Base-by-base conservation (phyloP, 2,329 filamentous ascomycete genomes). In the Hypoxylon sp. region DNA sequence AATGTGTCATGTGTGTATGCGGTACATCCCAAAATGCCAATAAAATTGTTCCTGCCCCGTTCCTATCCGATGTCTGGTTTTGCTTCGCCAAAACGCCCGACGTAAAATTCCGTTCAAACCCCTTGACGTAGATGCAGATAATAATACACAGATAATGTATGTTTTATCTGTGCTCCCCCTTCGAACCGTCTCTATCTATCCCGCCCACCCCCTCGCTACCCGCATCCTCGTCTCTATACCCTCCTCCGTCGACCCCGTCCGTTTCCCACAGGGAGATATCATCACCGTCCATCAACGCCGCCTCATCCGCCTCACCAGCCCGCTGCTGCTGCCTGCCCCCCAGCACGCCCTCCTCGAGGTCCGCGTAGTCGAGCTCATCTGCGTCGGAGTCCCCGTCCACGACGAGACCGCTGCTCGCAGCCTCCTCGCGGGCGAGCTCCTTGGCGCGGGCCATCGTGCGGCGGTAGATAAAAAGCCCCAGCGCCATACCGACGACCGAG, bases 401-500 rank as follows among this genome's bases (percentile, higher is more conserved):
- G 24, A 60, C 73, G 26, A 68, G 73, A 2, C 74, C 69, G n/a
- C 76, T 79, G 48, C 76, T 75, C 34, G 76, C 78, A 17, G 74
- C 75, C 50, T 82, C 81, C 51, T 83, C 81, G 43, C 79, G 75
- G 11, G 82, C 84, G 32, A 90, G 79, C 76, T 88, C 84, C 51
- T 82, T 83, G 17, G 87, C 87, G 54, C 87, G 82, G 41, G 85
- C 82, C 83, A 89, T 88, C 57, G 87, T 90, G 62, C 86, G 83
- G 55, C 85, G 85, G 80, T 97, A 99, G 75, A 99, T 96, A 78
- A 96, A 83, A 78, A 88, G 91, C 15, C 93, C 94, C 2, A 95
- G 93, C 24, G 81, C 84, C 20, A 90, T 80, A 47, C 95, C 95
- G 11, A 97, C 80, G 20, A 87, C 73, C 51, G 87, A 85, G 26